Percentiles rank a stretch among this genome's conserved stretches.
phyloP scores from a whole-genome alignment of 768 basidiomycete genomes.

The Agrocybe chaxingu region DNA sequence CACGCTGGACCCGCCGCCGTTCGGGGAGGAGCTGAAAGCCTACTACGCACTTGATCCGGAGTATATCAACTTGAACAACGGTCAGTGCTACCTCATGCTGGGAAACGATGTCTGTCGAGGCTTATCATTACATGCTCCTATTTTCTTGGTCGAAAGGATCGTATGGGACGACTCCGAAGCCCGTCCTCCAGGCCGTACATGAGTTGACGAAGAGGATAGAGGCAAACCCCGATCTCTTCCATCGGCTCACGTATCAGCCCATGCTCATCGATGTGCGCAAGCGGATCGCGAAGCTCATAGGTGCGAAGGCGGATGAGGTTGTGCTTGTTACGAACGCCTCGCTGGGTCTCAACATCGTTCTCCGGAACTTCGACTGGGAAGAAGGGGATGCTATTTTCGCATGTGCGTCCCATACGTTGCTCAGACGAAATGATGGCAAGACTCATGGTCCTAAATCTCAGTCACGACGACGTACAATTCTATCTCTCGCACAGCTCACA shows the following conservation, averaged over 20 bases:
- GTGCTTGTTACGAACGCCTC: conserved; percentile 60
- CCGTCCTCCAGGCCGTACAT: conserved; percentile 42
- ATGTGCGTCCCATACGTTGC: conserved; percentile 34
- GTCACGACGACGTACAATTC: too few relatives aligned
- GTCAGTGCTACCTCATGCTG: conserved; percentile 22
- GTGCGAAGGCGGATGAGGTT: conserved; percentile 43
- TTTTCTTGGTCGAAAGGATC: conserved; percentile 37
- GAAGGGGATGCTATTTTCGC: conserved; percentile 59
- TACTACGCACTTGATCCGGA: conserved; percentile 53
- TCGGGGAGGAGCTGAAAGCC: conserved; percentile 50
- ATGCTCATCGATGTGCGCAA: conserved; percentile 34
- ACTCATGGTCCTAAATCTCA: too few relatives aligned
- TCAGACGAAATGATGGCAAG: conserved; percentile 6
- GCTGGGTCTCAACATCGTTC: conserved; percentile 59
- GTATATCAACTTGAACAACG: conserved; percentile 61
- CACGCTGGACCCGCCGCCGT: conserved; percentile 29
- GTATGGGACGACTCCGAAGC: conserved; percentile 49
- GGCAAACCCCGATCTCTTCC: conserved; percentile 51
- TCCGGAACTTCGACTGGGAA: conserved; percentile 63
- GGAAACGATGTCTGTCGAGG: too few relatives aligned
- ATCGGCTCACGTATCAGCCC: conserved; percentile 29
- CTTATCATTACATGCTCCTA: too few relatives aligned
- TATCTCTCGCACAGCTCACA: too few relatives aligned
- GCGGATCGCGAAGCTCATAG: conserved; percentile 47
- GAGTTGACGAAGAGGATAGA: conserved; percentile 39